Evolutionary conservation across 2,329 filamentous ascomycete genomes (phyloP).

Genomic region (Aureobasidium sp.): DNA sequence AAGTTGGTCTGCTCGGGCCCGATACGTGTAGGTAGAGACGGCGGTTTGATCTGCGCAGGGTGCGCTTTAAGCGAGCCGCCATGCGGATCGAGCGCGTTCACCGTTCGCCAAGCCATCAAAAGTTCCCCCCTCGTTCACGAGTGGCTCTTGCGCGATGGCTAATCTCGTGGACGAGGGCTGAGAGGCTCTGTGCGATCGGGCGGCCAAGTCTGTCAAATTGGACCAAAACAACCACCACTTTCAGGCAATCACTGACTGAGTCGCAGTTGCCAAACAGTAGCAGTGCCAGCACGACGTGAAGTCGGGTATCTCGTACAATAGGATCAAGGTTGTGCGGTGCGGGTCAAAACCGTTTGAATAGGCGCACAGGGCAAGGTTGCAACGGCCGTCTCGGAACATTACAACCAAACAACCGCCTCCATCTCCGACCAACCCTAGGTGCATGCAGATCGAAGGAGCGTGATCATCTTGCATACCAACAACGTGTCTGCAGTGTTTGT

Average conservation of each 20-base stretch:
- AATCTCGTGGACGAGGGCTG: background rate
- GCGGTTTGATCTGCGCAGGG: slow-evolving; percentile 13
- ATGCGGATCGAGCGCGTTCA: slow-evolving; percentile 1
- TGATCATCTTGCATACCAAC: slow-evolving; percentile 8
- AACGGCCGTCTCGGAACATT: slow-evolving; percentile 9
- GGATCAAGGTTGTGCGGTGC: slow-evolving; percentile 3
- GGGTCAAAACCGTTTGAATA: background rate
- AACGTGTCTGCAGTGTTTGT: slow-evolving; percentile 1
- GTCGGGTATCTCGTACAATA: background rate
- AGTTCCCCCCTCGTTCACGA: background rate
- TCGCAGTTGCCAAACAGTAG: background rate
- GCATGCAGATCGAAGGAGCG: slow-evolving; percentile 6
- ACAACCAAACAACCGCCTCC: slow-evolving; percentile 4
- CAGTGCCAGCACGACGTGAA: slow-evolving; percentile 1
- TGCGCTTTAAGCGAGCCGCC: slow-evolving; percentile 11
- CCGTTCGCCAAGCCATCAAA: slow-evolving; percentile 12
- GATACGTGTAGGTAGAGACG: slow-evolving; percentile 3
- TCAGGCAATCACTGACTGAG: background rate
- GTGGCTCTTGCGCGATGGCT: slow-evolving; percentile 9
- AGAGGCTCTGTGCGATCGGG: slow-evolving; percentile 3
- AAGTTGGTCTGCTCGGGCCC: slow-evolving; percentile 9
- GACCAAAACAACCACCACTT: background rate
- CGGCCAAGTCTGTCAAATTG: background rate
- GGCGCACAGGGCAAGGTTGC: slow-evolving; percentile 10
- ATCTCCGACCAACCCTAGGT: slow-evolving; percentile 4